Evolutionary conservation across 2,329 filamentous ascomycete genomes (phyloP).

Genomic region (Phaeoacremonium minimum): DNA sequence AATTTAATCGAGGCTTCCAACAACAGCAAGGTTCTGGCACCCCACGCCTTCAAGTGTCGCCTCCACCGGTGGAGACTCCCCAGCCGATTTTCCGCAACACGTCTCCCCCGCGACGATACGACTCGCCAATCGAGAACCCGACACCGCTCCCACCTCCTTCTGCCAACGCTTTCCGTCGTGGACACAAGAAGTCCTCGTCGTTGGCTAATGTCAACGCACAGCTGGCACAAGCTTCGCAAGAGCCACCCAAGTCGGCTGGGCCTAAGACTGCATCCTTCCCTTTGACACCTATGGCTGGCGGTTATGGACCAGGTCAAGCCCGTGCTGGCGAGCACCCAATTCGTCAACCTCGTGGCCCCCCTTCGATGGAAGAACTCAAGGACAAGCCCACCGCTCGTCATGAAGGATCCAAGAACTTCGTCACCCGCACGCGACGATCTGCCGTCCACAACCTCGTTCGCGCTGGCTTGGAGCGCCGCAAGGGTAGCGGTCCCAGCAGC

Average conservation of each 20-base stretch:
- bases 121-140: conserved; percentile 61
- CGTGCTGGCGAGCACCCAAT: conserved; percentile 92
- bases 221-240: conserved; percentile 36
- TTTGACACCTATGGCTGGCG: conserved; percentile 73
- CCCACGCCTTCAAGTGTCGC: conserved; percentile 78
- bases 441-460: conserved; percentile 89
- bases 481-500: conserved; percentile 66
- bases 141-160: conserved; percentile 79
- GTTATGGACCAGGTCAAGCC: conserved; percentile 87
- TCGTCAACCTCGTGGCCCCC: conserved; percentile 89
- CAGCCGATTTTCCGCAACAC: conserved; percentile 54
- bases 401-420: conserved; percentile 97
- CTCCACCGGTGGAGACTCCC: conserved; percentile 61
- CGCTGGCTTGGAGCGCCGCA: conserved; percentile 82
- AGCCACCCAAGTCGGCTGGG: conserved; percentile 54
- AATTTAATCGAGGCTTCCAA: conserved; percentile 26
- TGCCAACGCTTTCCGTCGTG: conserved; percentile 86
- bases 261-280: conserved; percentile 81
- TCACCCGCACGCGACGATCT: conserved; percentile 83
- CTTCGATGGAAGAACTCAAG: conserved; percentile 84
- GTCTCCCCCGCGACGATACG: conserved; percentile 61
- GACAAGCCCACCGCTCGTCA: conserved; percentile 87
- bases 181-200: conserved; percentile 87
- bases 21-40: conserved; percentile 50
- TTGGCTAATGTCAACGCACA: conserved; percentile 53